Evolutionary conservation across 306 rosid species (phyloP).

Genomic region (Lablab purpureus): DNA sequence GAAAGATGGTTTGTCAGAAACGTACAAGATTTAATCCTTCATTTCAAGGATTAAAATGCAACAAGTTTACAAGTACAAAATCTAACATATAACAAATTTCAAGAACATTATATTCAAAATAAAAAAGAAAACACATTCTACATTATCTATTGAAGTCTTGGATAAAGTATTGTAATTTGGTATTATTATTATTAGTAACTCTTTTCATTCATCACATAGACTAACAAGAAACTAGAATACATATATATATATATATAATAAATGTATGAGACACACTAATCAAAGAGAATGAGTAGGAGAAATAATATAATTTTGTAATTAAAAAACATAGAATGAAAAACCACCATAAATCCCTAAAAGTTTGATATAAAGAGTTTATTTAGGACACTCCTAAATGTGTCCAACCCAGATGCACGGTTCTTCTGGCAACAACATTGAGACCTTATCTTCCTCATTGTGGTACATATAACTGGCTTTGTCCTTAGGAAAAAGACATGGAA

Average conservation of each 20-base stretch:
- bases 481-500: conserved; percentile 15
- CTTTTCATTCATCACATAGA: neutral
- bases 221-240: neutral
- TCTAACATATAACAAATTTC: too few species aligned
- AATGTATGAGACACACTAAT: neutral
- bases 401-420: neutral
- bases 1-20: too few species aligned
- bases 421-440: neutral
- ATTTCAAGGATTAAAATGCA: too few species aligned
- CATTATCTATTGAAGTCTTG: neutral
- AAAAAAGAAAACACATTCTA: too few species aligned
- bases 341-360: too few species aligned
- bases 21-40: too few species aligned
- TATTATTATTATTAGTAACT: neutral
- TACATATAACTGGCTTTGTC: neutral
- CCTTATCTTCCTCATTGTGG: neutral
- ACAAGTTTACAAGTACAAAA: too few species aligned
- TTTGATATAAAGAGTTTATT: neutral
- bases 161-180: neutral
- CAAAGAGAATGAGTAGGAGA: too few species aligned
- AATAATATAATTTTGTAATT: too few species aligned
- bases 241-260: too few species aligned
- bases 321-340: too few species aligned
- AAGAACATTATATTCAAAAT: too few species aligned
- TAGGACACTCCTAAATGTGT: neutral